A percentile compares a stretch with the other conserved stretches of the same genome.
Conservation (phyloP, 1,139 yeast species). For the Schizosaccharomyces versatilis region DNA sequence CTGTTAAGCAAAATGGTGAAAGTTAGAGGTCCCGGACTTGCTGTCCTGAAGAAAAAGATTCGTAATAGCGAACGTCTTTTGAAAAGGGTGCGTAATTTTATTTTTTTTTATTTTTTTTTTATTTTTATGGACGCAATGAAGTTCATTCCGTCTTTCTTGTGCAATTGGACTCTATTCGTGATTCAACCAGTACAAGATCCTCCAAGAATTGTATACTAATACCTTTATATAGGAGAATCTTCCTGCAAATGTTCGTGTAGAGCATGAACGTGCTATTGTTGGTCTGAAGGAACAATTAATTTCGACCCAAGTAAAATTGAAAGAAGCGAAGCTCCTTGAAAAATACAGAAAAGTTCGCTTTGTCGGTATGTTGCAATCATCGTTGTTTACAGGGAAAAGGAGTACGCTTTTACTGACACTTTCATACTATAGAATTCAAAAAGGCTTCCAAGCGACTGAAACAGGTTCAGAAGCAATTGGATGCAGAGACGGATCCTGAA, state of each 20-base stretch:
- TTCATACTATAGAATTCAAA: conserved; percentile 33
- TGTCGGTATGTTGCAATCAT: conserved; percentile 20
- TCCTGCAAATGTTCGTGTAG: conserved; percentile 55
- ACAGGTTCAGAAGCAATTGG: conserved; percentile 48
- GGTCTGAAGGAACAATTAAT: conserved; percentile 49
- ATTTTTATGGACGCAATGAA: not conserved
- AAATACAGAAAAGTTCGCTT: conserved; percentile 88
- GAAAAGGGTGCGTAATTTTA: conserved; percentile 11
- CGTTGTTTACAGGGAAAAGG: not conserved
- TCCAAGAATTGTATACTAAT: not conserved
- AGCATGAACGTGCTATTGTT: conserved; percentile 67
- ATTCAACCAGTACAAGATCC: no score
- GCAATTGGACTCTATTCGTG: not conserved
- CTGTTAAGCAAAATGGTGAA: not conserved
- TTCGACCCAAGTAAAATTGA: conserved; percentile 28
- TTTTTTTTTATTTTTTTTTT: not conserved
- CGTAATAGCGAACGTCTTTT: conserved; percentile 64
- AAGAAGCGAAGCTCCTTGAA: conserved; percentile 39
- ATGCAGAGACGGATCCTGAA: conserved; percentile 24
- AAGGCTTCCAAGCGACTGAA: conserved; percentile 54
- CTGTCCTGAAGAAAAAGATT: conserved; percentile 45
- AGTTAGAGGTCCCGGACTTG: conserved; percentile 2
- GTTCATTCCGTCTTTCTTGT: not conserved
- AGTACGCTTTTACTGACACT: not conserved
- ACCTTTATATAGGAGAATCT: conserved; percentile 28